Evolutionary conservation across 2,329 filamentous ascomycete species (phyloP).

Genomic region (Gyromitra esculenta): DNA sequence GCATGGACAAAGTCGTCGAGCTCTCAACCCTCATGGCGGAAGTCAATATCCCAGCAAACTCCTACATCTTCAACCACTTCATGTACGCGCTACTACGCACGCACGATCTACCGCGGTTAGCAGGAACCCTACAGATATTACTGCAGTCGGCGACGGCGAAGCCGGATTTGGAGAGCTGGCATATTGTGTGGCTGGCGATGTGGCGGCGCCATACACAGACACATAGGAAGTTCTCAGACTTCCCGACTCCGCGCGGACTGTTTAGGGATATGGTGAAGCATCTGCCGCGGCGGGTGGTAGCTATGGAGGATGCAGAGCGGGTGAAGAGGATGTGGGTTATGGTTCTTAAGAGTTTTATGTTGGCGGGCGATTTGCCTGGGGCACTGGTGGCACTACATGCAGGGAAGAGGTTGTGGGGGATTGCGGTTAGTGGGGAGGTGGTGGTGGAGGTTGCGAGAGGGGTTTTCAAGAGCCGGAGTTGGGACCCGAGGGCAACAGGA

Average conservation of each 20-base stretch:
- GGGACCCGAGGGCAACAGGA: conserved; percentile 3
- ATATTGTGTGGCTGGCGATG: conserved; percentile 72
- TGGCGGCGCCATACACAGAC: conserved; percentile 60
- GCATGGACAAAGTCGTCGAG: conserved; percentile 68
- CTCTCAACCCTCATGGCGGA: conserved; percentile 72
- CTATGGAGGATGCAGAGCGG: background rate
- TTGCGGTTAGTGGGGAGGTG: conserved; percentile 58
- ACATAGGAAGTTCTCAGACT: conserved; percentile 58
- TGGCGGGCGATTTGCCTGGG: conserved; percentile 63
- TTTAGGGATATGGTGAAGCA: conserved; percentile 62
- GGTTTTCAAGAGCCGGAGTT: conserved; percentile 31
- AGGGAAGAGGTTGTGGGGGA: conserved; percentile 41
- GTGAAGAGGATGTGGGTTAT: conserved; percentile 62
- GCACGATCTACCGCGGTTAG: conserved; percentile 67
- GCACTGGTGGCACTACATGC: conserved; percentile 63
- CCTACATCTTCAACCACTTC: conserved; percentile 82
- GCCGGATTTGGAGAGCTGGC: conserved; percentile 75
- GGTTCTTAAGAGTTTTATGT: conserved; percentile 64
- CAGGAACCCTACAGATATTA: conserved; percentile 68
- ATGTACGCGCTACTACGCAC: conserved; percentile 73
- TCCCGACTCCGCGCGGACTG: conserved; percentile 61
- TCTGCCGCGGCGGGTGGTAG: conserved; percentile 1
- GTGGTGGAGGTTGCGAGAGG: conserved; percentile 45
- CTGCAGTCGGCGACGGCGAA: conserved; percentile 64
- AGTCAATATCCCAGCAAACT: conserved; percentile 73